Evolutionary conservation across 768 basidiomycete genomes (phyloP).

Genomic region (Xerocomellus amylosporus): DNA sequence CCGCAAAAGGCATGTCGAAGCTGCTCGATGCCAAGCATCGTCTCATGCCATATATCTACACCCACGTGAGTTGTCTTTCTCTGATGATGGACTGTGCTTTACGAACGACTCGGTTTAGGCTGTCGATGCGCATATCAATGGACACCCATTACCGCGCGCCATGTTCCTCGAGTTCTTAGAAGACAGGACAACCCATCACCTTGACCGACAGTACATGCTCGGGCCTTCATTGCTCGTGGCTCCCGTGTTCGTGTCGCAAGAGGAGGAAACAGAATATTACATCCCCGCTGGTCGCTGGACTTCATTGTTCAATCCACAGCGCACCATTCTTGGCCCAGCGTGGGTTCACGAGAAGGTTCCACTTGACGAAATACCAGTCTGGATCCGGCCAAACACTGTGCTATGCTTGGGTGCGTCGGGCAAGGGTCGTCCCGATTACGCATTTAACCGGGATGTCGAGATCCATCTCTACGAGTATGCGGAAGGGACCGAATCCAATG

Average conservation of each 20-base stretch:
- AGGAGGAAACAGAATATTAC: constrained; percentile 58
- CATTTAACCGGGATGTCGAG: constrained; percentile 39
- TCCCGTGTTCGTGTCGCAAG: constrained; percentile 54
- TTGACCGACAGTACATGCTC: constrained; percentile 60
- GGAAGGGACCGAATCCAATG: constrained; percentile 35
- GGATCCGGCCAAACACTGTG: constrained; percentile 57
- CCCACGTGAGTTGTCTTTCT: constrained; percentile 38
- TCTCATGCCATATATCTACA: constrained; percentile 72
- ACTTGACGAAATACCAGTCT: constrained; percentile 63
- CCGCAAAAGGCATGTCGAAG: constrained; percentile 58
- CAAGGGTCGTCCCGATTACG: constrained; percentile 52
- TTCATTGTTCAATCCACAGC: constrained; percentile 52
- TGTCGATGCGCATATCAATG: constrained; percentile 46
- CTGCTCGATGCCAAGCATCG: constrained; percentile 64
- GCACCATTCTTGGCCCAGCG: constrained; percentile 52
- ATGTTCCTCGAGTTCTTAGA: constrained; percentile 66
- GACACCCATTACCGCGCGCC: constrained; percentile 58
- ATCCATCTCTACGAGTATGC: constrained; percentile 52
- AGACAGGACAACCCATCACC: constrained; percentile 56
- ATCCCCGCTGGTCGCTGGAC: constrained; percentile 62
- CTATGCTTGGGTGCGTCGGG: constrained; percentile 32
- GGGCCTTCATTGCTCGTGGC: constrained; percentile 60
- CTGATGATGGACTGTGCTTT: background rate
- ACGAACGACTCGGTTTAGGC: constrained; percentile 36
- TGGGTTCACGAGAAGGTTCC: constrained; percentile 67